Base-by-base conservation (phyloP, 192 early-diverging fungal genomes). In the Coemansia sp. region DNA sequence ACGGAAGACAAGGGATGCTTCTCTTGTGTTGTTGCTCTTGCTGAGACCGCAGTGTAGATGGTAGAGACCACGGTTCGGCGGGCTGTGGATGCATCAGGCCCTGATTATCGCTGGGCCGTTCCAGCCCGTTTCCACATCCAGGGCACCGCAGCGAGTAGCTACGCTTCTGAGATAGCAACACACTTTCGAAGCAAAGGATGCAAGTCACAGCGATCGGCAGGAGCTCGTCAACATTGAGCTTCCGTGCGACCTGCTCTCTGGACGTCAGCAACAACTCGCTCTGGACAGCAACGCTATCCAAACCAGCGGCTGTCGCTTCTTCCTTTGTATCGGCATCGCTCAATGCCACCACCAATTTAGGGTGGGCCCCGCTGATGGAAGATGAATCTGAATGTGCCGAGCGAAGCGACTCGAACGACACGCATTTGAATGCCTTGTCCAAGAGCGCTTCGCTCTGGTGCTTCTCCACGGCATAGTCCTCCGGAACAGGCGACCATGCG, bases 181-280 rank as follows among this genome's bases (percentile, higher is more conserved):
- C 72, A 26, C 59, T 66, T 48, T 81, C 78, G 63, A 81, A 81
- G 60, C 78, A 81, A 36, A 81, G 38, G 14, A 75, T 20, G n/a
- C 78, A 81, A 21, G 66, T 58, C 0, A 72, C 14, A 15, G 52
- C 67, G 5, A 23, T 14, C 6, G 60, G 49, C 9, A 26, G 49
- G 4, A 26, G 51, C 23, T 53, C 23, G 51, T 15, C 23, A 1
- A 15, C 10, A 2, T 9, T 53, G 21, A 23, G 14, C 51, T 23
- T 23, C 21, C 23, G 24, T 12, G 51, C 21, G 21, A 53, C 9
- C 21, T 21, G 6, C 20, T 53, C 15, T 16, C 18, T 49, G 1
- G 46, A 8, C 16, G 8, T 2, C 16, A 21, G 30, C 30, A 30
- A 30, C 3, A 30, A 30, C 30, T 30, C 30, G 30, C 30, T 30